A percentile compares a stretch with the other conserved stretches of the same genome.
Conservation (phyloP, 2,329 filamentous ascomycete species). For the Chrysoporthe cubensis region DNA sequence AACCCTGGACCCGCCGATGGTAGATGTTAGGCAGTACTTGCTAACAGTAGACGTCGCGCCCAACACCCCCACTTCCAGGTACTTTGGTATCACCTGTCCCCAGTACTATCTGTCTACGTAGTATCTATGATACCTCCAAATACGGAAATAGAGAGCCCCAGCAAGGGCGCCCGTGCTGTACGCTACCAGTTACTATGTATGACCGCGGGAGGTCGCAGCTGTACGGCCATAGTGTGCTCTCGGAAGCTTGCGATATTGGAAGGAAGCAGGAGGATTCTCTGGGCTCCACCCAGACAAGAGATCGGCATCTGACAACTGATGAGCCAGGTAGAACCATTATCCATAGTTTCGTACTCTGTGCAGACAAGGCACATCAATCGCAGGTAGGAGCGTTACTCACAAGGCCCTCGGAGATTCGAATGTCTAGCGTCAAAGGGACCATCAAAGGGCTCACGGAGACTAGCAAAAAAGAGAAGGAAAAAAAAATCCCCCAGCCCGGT, state of each 20-base stretch:
- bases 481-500: too few species aligned
- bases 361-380: too few species aligned
- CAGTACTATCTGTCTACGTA: too few species aligned
- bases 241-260: constrained; percentile 13
- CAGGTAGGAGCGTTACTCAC: too few species aligned
- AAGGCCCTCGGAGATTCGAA: neutral
- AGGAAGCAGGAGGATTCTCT: constrained; percentile 27
- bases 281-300: constrained; percentile 1
- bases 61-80: neutral
- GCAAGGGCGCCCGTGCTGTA: neutral
- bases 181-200: neutral
- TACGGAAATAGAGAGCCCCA: neutral
- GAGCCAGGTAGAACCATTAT: too few species aligned
- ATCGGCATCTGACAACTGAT: constrained; percentile 5
- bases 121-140: neutral
- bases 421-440: neutral
- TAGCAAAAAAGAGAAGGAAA: neutral
- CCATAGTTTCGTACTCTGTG: neutral
- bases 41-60: neutral
- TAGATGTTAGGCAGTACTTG: too few species aligned
- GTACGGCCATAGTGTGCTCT: neutral
- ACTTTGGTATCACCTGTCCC: too few species aligned
- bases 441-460: neutral
- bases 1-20: neutral
- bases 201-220: neutral